phyloP scores from a whole-genome alignment of 768 basidiomycete genomes.

The Scleroderma citrinum region DNA sequence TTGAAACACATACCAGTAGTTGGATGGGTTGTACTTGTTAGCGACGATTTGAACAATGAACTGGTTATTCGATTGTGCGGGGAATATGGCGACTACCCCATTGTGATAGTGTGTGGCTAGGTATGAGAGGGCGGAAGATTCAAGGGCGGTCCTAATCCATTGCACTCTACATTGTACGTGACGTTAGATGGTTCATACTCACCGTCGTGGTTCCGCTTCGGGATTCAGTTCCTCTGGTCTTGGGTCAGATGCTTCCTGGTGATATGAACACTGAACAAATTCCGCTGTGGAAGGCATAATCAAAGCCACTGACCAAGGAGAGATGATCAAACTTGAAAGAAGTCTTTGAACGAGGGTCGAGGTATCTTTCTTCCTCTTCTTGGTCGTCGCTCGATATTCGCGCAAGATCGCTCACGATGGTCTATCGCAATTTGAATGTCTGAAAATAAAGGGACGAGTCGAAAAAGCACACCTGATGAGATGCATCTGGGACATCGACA shows the following conservation, averaged over 20 bases:
- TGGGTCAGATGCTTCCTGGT: slow-evolving; percentile 73
- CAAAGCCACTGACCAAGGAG: slow-evolving; percentile 52
- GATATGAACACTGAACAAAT: no score
- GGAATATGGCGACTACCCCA: slow-evolving; percentile 69
- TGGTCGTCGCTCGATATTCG: slow-evolving; percentile 35
- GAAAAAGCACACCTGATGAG: slow-evolving; percentile 63
- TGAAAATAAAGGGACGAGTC: background rate
- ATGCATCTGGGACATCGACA: slow-evolving; percentile 72
- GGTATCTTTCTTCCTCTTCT: slow-evolving; percentile 59
- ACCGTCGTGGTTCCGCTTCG: slow-evolving; percentile 77
- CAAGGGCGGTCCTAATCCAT: slow-evolving; percentile 52
- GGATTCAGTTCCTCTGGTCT: slow-evolving; percentile 55
- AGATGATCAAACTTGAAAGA: slow-evolving; percentile 86
- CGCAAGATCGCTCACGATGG: slow-evolving; percentile 74
- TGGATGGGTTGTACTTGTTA: slow-evolving; percentile 90
- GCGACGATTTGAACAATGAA: slow-evolving; percentile 84
- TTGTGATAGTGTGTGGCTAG: slow-evolving; percentile 72
- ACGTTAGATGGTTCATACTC: slow-evolving; percentile 1
- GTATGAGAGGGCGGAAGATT: slow-evolving; percentile 61
- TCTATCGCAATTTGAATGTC: slow-evolving; percentile 38
- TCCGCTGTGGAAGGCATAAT: slow-evolving; percentile 3
- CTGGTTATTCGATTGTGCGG: slow-evolving; percentile 33
- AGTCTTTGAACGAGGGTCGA: slow-evolving; percentile 76
- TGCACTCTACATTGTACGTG: background rate
- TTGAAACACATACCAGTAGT: slow-evolving; percentile 67